phyloP scores from a whole-genome alignment of 345 rosid genomes.

The Syzygium aromaticum region DNA sequence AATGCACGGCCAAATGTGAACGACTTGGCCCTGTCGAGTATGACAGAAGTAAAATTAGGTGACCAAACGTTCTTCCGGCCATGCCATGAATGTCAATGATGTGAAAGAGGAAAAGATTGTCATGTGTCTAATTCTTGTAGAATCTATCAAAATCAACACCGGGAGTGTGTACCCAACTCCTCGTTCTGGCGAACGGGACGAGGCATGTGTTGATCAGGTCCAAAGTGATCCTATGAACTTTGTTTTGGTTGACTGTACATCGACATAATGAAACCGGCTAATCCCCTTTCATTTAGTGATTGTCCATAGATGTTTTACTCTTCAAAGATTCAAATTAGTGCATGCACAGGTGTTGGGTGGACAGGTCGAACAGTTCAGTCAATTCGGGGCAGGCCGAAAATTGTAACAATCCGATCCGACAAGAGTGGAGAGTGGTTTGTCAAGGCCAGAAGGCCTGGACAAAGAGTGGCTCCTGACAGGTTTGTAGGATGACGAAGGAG shows the following conservation, averaged over 20 bases:
- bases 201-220: rapidly evolving
- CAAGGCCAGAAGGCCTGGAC: no score
- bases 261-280: not conserved
- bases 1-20: not conserved
- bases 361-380: no score
- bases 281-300: not conserved
- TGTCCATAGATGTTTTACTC: not conserved
- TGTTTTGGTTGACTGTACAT: no score
- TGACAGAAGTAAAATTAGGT: not conserved
- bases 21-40: not conserved
- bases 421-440: no score
- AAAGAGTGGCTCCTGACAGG: no score
- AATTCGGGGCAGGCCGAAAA: no score
- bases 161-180: not conserved
- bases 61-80: not conserved
- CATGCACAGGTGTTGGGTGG: not conserved
- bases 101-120: not conserved
- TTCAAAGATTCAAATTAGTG: not conserved
- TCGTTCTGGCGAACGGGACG: rapidly evolving
- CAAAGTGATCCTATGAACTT: not conserved
- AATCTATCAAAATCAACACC: not conserved
- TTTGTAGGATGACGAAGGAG: no score
- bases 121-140: not conserved
- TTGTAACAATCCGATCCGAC: no score
- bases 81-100: not conserved